phyloP scores from a whole-genome alignment of 1,284 basidiomycete species.

The Ustanciosporium gigantosporum region DNA sequence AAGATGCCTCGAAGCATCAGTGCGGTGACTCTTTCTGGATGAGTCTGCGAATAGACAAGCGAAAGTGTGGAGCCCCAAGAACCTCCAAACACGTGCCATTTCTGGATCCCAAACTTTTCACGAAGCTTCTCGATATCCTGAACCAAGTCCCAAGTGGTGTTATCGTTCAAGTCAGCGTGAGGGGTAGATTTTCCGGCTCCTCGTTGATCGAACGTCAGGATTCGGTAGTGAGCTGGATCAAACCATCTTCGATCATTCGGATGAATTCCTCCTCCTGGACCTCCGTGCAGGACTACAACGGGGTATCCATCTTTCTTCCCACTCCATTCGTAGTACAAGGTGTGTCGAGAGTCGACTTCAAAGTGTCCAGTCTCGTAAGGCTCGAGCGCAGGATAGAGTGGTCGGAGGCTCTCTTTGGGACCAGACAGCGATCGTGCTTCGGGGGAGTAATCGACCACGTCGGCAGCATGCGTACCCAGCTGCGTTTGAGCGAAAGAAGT shows the following conservation, averaged over 20 bases:
- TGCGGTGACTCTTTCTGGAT: constrained; percentile 78
- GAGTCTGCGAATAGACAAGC: constrained; percentile 84
- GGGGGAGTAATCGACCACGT: constrained; percentile 25
- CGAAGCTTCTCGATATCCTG: constrained; percentile 83
- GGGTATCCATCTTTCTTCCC: constrained; percentile 51
- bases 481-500: constrained; percentile 1
- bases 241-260: constrained; percentile 53
- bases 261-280: constrained; percentile 55
- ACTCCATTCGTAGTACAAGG: constrained; percentile 50
- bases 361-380: constrained; percentile 47
- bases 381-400: constrained; percentile 48
- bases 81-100: constrained; percentile 59
- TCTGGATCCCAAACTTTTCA: constrained; percentile 66
- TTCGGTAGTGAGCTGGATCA: constrained; percentile 52
- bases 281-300: constrained; percentile 55
- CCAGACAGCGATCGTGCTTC: constrained; percentile 36
- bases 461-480: constrained; percentile 33
- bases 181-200: constrained; percentile 79
- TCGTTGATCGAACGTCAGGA: constrained; percentile 66
- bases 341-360: constrained; percentile 41
- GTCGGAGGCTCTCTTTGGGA: constrained; percentile 30
- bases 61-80: constrained; percentile 78
- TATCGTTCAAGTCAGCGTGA: constrained; percentile 77
- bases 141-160: constrained; percentile 93
- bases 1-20: constrained; percentile 90